These are phyloP conservation scores for Xylaria hypoxylon DNA, from an alignment of 2,329 filamentous ascomycete genomes.

Conservation along the genomic window DNA sequence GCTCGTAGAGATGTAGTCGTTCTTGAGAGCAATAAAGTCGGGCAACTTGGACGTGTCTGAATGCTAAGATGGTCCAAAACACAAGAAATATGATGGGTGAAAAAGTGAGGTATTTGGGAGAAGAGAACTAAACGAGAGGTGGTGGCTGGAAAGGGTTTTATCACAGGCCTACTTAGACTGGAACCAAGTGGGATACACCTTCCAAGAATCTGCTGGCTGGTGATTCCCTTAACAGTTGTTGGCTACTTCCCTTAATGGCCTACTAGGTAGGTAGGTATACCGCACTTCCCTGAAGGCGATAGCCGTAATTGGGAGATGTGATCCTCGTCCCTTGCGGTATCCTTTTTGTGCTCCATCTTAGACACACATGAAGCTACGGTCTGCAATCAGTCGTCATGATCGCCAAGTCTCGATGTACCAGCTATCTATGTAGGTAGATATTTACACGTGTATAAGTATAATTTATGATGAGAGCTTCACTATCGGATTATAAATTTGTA, in stretches of 20 bases:
- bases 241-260: conserved; percentile 3
- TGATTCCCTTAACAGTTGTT: background rate
- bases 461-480: too few relatives aligned
- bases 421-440: too few relatives aligned
- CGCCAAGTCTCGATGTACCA: too few relatives aligned
- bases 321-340: background rate
- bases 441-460: too few relatives aligned
- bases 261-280: background rate
- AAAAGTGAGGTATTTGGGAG: conserved; percentile 9
- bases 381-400: too few relatives aligned
- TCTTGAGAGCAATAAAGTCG: background rate
- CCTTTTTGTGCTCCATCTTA: background rate
- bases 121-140: background rate
- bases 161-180: background rate
- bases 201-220: background rate
- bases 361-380: background rate
- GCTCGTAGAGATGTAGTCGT: background rate
- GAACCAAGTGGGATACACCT: conserved; percentile 18
- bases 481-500: too few relatives aligned
- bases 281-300: background rate
- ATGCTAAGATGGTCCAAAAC: conserved; percentile 18
- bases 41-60: background rate
- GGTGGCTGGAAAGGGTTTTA: conserved; percentile 1
- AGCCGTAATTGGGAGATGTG: background rate
- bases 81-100: background rate